Evolutionary conservation across 805 yeast genomes (phyloP), one percentile per base, ranked within the genome.

Genomic region (Suhomyces kilbournensis): DNA sequence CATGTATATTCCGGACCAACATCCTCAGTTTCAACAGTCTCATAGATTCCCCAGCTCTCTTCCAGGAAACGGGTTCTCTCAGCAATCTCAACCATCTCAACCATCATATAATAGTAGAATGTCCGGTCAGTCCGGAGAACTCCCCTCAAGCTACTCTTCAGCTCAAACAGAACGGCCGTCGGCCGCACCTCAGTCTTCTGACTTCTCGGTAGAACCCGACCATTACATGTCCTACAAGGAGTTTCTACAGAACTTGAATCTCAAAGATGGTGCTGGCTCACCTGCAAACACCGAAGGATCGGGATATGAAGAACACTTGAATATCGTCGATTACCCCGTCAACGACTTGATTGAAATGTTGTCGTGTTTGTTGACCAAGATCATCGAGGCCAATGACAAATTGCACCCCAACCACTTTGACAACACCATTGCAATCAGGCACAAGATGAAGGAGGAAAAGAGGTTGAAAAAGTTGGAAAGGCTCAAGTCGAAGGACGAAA

Each of bases 381-480:
- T 94, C 46, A 86, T 93, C 38, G 93, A 88, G 62, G 91, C 96
- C 10, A 94, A 93, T 70, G 99, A 93, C 68, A 77, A 83, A 48
- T 72, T 90, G 34, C 93, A 86, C 61, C 88, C 92, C 2, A 85
- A 83, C 57, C 85, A 82, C 59, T 79, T 81, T 56, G 78, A 78
- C 56, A 71, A 73, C 52, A 74, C 78, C 32, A 70, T 75, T 19
- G 77, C 77, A 19, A 65, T 68, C 39, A 60, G 78, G 25, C 78
- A 74, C 54, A 65, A 66, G 39, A 64, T 60, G 45, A 68, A 73
- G 56, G 72, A 70, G 49, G 74, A 73, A 35, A 67, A 64, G 53
- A 61, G 65, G 48, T 45, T 62, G 49, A 68, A 60, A 47, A 64
- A 62, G 51, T 54, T 66, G 43, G 66, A 68, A 51, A 59, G 62